phyloP scores from a whole-genome alignment of 371 early-diverging fungal genomes.

The Globomyces sp. region DNA sequence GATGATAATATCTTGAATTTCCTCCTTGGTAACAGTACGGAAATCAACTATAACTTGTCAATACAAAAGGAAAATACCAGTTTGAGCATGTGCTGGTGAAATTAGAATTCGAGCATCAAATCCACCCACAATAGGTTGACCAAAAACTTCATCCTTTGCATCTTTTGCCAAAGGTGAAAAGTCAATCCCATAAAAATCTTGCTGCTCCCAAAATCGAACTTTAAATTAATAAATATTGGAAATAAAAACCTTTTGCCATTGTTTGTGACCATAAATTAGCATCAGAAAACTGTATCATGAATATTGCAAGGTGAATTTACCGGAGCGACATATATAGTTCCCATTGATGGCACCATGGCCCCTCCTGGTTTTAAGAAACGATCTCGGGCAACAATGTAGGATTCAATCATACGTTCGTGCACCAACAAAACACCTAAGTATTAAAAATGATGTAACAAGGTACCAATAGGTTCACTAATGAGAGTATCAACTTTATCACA shows the following conservation, averaged over 20 bases:
- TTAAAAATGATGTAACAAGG: conserved; percentile 63
- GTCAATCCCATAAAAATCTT: conserved; percentile 90
- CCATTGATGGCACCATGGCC: conserved; percentile 84
- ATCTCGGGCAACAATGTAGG: conserved; percentile 84
- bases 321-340: conserved; percentile 87
- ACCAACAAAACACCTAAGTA: conserved; percentile 89
- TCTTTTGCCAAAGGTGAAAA: conserved; percentile 77
- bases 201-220: conserved; percentile 70
- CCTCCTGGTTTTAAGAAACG: conserved; percentile 91
- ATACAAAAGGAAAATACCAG: not conserved
- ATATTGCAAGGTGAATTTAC: too few relatives aligned
- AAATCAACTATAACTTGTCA: conserved; percentile 67
- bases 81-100: conserved; percentile 15
- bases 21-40: conserved; percentile 68
- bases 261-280: conserved; percentile 13
- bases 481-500: conserved; percentile 86
- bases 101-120: conserved; percentile 86
- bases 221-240: not conserved
- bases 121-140: conserved; percentile 81
- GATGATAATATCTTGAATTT: conserved; percentile 78
- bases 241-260: conserved; percentile 38
- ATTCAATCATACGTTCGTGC: conserved; percentile 82
- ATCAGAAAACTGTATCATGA: conserved; percentile 26
- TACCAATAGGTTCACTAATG: conserved; percentile 89
- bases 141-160: conserved; percentile 84